Evolutionary conservation across 257 asterid genomes (phyloP).

Genomic region (Fraxinus pennsylvanica): DNA sequence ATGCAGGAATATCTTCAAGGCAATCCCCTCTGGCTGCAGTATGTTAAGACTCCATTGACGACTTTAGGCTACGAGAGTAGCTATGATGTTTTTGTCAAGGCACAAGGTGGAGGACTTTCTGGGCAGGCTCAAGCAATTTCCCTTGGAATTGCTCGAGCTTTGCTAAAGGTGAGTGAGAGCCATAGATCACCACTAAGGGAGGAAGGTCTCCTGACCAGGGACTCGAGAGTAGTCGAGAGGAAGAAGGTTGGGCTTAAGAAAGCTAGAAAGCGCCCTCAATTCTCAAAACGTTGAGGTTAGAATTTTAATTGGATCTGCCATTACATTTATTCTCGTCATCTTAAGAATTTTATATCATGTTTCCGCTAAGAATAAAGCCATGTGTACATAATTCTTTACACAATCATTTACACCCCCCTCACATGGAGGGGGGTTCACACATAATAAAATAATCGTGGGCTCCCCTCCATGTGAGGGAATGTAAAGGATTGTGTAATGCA

Average conservation of each 20-base stretch:
- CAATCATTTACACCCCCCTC: too few relatives aligned
- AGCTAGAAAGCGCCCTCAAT: slow-evolving; percentile 97
- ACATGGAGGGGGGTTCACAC: too few relatives aligned
- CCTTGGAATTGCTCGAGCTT: slow-evolving; percentile 93
- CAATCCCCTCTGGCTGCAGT: slow-evolving; percentile 93
- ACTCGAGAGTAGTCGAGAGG: slow-evolving; percentile 91
- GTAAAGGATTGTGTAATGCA: too few relatives aligned
- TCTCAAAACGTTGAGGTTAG: slow-evolving; percentile 86
- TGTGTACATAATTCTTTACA: too few relatives aligned
- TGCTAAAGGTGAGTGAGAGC: slow-evolving; percentile 83
- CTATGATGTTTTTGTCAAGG: slow-evolving; percentile 89
- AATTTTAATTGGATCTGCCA: neutral
- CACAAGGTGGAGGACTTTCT: slow-evolving; percentile 91
- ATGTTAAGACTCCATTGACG: slow-evolving; percentile 75
- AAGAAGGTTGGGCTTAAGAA: slow-evolving; percentile 88
- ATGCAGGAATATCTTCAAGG: slow-evolving; percentile 96
- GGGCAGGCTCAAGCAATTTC: slow-evolving; percentile 97
- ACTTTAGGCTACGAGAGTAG: slow-evolving; percentile 82
- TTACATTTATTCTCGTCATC: neutral
- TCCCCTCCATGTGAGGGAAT: too few relatives aligned
- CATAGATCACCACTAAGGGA: slow-evolving; percentile 77
- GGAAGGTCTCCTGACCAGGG: slow-evolving; percentile 93
- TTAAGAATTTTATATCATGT: neutral
- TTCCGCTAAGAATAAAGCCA: too few relatives aligned
- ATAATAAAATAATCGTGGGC: too few relatives aligned